Conservation (phyloP, 176 grass and related monocot genomes). For the Pontederia crassipes region DNA sequence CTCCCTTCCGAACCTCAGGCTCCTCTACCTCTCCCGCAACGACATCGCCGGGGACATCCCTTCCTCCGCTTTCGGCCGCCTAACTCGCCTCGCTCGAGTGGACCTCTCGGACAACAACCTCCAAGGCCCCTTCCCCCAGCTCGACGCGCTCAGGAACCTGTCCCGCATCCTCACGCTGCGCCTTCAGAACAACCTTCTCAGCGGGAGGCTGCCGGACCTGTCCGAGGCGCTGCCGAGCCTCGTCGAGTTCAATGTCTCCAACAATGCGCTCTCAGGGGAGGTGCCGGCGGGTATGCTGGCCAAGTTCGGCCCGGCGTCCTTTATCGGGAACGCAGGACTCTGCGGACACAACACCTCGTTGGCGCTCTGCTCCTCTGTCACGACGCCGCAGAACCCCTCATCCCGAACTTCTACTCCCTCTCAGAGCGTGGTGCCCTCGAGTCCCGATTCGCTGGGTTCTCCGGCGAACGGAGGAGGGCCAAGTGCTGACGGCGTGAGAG, state of each 20-base stretch:
- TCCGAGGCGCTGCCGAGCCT: too few relatives aligned
- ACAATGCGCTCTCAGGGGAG: too few relatives aligned
- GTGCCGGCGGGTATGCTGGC: too few relatives aligned
- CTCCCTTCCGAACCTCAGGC: conserved; percentile 42
- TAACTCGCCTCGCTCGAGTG: conserved; percentile 22
- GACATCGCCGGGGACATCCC: conserved; percentile 48
- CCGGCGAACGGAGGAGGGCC: conserved; percentile 5
- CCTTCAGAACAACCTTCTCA: too few relatives aligned
- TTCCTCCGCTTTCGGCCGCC: conserved; percentile 10
- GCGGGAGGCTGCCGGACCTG: too few relatives aligned
- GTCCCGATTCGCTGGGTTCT: conserved; percentile 36
- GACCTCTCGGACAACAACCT: conserved; percentile 67
- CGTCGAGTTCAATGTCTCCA: too few relatives aligned
- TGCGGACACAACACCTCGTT: conserved; percentile 3
- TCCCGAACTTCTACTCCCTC: conserved; percentile 14
- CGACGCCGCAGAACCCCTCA: conserved; percentile 24
- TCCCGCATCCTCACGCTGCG: too few relatives aligned
- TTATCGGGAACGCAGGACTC: too few relatives aligned
- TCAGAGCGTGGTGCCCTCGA: conserved; percentile 59
- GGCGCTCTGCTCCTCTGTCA: conserved; percentile 44
- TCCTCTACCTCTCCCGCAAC: conserved; percentile 64
- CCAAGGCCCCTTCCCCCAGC: conserved; percentile 32
- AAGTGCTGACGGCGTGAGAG: background rate
- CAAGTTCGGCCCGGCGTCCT: too few relatives aligned
- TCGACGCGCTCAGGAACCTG: conserved; percentile 9